A percentile compares a stretch with the other conserved stretches of the same genome.
Conservation (phyloP, 257 asterid genomes). For the Handroanthus guayacan region DNA sequence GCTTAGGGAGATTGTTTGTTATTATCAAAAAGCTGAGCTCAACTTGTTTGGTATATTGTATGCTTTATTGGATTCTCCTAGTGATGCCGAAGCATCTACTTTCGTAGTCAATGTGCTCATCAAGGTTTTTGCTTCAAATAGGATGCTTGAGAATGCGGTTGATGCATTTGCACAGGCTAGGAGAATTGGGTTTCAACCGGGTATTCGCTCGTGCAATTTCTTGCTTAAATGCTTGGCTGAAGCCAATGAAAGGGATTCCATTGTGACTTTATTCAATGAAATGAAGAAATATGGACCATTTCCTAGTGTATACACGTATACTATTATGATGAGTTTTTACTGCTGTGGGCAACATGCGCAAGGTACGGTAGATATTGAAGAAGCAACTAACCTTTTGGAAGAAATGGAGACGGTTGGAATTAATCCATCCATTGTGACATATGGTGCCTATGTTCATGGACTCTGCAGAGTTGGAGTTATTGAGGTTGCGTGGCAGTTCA, state of each 20-base stretch:
- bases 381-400: slow-evolving; percentile 52
- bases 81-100: slow-evolving; percentile 38
- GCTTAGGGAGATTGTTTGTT: slow-evolving; percentile 53
- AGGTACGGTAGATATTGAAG: slow-evolving; percentile 42
- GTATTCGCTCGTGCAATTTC: slow-evolving; percentile 60
- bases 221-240: slow-evolving; percentile 69
- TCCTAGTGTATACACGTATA: slow-evolving; percentile 61
- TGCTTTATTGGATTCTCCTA: slow-evolving; percentile 38
- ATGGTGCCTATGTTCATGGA: slow-evolving; percentile 55
- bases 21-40: slow-evolving; percentile 42
- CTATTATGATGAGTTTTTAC: slow-evolving; percentile 60
- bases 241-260: slow-evolving; percentile 40
- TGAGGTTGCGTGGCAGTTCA: slow-evolving; percentile 50
- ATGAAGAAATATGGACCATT: slow-evolving; percentile 63
- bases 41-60: slow-evolving; percentile 48
- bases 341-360: slow-evolving; percentile 41
- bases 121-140: slow-evolving; percentile 61
- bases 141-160: slow-evolving; percentile 53
- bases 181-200: slow-evolving; percentile 49
- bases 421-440: slow-evolving; percentile 59
- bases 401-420: slow-evolving; percentile 59
- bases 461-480: slow-evolving; percentile 59
- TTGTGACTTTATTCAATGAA: slow-evolving; percentile 48
- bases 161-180: slow-evolving; percentile 50
- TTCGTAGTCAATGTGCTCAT: slow-evolving; percentile 48